Percentiles rank a stretch among this genome's conserved stretches.
phyloP scores from a whole-genome alignment of 371 early-diverging fungal genomes.

The Apophysomyces sp. region DNA sequence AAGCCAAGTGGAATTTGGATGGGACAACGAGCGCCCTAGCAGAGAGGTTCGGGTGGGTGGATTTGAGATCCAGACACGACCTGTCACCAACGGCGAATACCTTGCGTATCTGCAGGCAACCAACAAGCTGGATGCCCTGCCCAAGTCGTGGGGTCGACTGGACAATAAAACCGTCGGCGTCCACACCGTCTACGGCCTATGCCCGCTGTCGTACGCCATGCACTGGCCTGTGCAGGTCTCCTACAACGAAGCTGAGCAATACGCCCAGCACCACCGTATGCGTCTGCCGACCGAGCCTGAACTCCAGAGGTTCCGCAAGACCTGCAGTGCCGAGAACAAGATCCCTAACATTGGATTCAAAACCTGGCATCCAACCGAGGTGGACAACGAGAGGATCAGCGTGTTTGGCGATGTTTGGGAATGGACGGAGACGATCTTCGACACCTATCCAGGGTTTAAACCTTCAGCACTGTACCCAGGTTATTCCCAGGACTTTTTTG shows the following conservation, averaged over 20 bases:
- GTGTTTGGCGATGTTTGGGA: conserved; percentile 80
- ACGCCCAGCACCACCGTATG: conserved; percentile 56
- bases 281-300: conserved; percentile 74
- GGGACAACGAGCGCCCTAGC: conserved; percentile 87
- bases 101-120: conserved; percentile 48
- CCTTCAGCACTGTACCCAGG: conserved; percentile 79
- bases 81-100: conserved; percentile 83
- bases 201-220: conserved; percentile 48
- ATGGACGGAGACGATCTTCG: conserved; percentile 74
- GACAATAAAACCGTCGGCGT: conserved; percentile 39
- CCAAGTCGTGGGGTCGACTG: conserved; percentile 53
- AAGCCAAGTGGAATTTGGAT: conserved; percentile 57
- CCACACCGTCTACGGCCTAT: conserved; percentile 66
- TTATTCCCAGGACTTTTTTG: conserved; percentile 89
- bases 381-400: conserved; percentile 38
- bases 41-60: conserved; percentile 33
- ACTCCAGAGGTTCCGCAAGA: conserved; percentile 34
- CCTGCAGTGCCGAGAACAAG: conserved; percentile 12
- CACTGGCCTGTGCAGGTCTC: conserved; percentile 80
- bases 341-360: conserved; percentile 59
- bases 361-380: conserved; percentile 61
- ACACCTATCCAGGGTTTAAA: conserved; percentile 57
- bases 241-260: conserved; percentile 66
- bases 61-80: conserved; percentile 74
- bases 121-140: conserved; percentile 12